Conservation (phyloP, 805 yeast genomes). For the Suhomyces canberraensis region DNA sequence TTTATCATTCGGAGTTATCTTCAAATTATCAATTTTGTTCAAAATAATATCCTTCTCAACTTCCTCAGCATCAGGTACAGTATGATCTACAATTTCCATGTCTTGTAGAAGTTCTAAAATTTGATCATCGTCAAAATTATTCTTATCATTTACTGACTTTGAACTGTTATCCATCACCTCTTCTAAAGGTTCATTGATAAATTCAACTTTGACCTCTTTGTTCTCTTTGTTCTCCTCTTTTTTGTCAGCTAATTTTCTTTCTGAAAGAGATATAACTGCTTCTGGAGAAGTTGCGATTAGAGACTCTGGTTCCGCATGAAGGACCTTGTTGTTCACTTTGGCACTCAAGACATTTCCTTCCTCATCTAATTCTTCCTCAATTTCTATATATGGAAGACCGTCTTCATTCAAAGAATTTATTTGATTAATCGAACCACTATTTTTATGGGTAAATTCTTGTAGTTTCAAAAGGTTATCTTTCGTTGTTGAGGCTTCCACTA, state of each 20-base stretch:
- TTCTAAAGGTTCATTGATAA: not conserved
- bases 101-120: slow-evolving; percentile 31
- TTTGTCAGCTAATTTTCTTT: not conserved
- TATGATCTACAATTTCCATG: slow-evolving; percentile 37
- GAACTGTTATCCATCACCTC: not conserved
- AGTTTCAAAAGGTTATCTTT: slow-evolving; percentile 22
- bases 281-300: not conserved
- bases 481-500: slow-evolving; percentile 37
- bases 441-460: slow-evolving; percentile 5
- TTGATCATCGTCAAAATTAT: slow-evolving; percentile 15
- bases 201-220: not conserved
- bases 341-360: slow-evolving; percentile 61
- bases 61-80: slow-evolving; percentile 5
- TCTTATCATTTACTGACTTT: not conserved
- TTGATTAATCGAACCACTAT: slow-evolving; percentile 12
- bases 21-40: slow-evolving; percentile 24
- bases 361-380: slow-evolving; percentile 75
- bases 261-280: not conserved
- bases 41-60: slow-evolving; percentile 19
- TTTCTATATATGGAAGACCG: slow-evolving; percentile 71
- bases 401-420: slow-evolving; percentile 34
- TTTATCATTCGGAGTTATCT: slow-evolving; percentile 28
- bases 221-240: not conserved
- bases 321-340: slow-evolving; percentile 20
- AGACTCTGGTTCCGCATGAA: not conserved